phyloP scores from a whole-genome alignment of 305 asterid genomes.

The Solanum hybrid region DNA sequence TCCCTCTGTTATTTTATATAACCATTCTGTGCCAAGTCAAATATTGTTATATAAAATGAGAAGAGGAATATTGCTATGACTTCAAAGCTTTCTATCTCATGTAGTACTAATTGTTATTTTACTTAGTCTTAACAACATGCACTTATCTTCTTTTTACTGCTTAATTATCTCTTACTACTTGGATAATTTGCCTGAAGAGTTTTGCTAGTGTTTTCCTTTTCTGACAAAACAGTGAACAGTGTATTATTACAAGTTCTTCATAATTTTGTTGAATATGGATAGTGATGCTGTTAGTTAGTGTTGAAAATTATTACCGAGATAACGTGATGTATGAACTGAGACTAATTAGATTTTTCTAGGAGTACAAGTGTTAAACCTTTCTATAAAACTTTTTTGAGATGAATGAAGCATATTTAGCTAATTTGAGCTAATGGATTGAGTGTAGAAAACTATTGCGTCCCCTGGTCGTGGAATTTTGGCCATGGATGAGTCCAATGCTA shows the following conservation, averaged over 20 bases:
- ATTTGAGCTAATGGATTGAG: not conserved
- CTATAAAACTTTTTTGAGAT: not conserved
- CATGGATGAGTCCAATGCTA: constrained; percentile 78
- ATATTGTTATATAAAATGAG: not conserved
- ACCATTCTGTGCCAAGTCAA: not conserved
- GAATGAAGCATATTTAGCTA: not conserved
- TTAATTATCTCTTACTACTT: not conserved
- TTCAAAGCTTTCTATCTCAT: not conserved
- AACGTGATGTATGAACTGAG: not conserved
- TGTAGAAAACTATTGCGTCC: constrained; percentile 61
- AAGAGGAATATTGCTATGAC: not conserved
- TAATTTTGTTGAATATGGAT: not conserved
- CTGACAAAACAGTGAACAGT: not conserved
- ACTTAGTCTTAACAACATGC: not conserved
- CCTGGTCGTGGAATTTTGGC: constrained; percentile 82
- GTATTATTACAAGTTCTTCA: not conserved
- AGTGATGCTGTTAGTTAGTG: not conserved
- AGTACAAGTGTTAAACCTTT: not conserved
- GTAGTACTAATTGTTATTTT: not conserved
- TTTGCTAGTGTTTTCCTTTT: not conserved
- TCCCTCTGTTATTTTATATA: not conserved
- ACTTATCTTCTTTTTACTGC: not conserved
- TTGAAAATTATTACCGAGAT: not conserved
- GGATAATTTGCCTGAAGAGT: not conserved
- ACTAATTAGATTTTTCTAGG: not conserved